Evolutionary conservation across 2,329 filamentous ascomycete genomes (phyloP), one percentile per base, ranked within the genome.

Genomic region (Fusarium ambrosium): DNA sequence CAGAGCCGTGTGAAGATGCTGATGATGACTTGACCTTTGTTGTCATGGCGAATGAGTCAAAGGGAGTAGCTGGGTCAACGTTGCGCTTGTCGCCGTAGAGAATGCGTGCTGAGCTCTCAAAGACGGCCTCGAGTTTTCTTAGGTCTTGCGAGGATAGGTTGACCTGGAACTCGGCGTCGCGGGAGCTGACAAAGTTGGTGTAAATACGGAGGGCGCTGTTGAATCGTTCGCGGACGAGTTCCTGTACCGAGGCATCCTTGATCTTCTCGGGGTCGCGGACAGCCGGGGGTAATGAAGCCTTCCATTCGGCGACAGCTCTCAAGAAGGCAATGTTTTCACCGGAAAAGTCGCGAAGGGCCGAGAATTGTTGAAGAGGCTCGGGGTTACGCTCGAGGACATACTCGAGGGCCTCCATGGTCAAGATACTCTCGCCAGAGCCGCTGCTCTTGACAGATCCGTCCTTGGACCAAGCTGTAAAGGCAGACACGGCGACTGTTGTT

Each of bases 321-420:
- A 93, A 82, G 80, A 93, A 93, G 56, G 91, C 88, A 58, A 79
- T 91, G 78, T 94, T 94, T 80, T 94, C 92, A 16, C 91, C 92
- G 0, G 91, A 93, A 78, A 93, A 93, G 75, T 93, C 92, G 39
- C 88, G 86, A 1, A 89, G 84, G 0, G 91, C 91, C 0, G 92
- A 91, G 79, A 92, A 94, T 62, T 90, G 82, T 66, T 92, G 89
- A 0, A 94, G 85, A 0, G 89, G 89, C 6, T 86, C 84, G 0
- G 90, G 89, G 78, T 92, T 91, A 60, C 86, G 85, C 64, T 87
- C 84, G 0, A 94, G 84, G 6, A 90, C 89, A 68, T 89, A 85
- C 72, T 93, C 91, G 3, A 79, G 77, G 4, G 77, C 77, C 20
- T 78, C 77, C 77, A 79, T 79, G 58, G 74, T 79, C 20, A 79